phyloP scores from a whole-genome alignment of 495 filamentous ascomycete genomes.

The Amniculicola lignicola region DNA sequence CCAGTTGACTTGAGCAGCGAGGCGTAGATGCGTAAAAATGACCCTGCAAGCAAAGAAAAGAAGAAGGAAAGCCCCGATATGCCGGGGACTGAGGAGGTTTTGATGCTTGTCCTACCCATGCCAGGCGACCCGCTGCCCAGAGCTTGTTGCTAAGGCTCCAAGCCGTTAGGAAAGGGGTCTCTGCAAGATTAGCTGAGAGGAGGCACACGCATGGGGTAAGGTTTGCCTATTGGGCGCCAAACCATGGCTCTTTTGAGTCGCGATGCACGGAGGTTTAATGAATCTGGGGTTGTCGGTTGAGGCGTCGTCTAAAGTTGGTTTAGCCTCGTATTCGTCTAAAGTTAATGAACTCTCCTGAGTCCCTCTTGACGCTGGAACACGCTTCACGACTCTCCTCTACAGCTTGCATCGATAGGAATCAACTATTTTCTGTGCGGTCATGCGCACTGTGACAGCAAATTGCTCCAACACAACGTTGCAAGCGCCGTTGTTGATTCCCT shows the following conservation, averaged over 20 bases:
- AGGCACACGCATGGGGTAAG: constrained; percentile 1
- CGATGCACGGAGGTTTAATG: neutral
- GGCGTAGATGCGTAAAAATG: constrained; percentile 20
- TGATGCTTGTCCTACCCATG: constrained; percentile 9
- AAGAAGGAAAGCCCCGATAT: constrained; percentile 18
- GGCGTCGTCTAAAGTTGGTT: neutral
- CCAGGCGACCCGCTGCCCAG: neutral
- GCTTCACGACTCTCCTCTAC: no score
- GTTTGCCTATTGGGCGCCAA: neutral
- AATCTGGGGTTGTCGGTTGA: neutral
- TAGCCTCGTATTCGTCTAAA: no score
- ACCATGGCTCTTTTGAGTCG: neutral
- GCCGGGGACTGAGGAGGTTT: constrained; percentile 21
- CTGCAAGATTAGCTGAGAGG: neutral
- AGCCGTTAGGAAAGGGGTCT: constrained; percentile 20
- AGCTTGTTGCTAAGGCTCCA: neutral
- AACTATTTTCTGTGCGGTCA: no score
- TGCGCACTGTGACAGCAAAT: no score
- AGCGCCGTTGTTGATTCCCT: no score
- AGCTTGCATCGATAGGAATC: no score
- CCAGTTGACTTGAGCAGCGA: constrained; percentile 24
- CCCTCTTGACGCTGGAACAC: no score
- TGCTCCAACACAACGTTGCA: no score
- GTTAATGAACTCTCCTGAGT: no score
- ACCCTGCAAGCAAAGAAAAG: constrained; percentile 24